Evolutionary conservation across 225 moss, liverwort and hornwort genomes (phyloP), one percentile per base, ranked within the genome.

Genomic region (Climacium dendroides): DNA sequence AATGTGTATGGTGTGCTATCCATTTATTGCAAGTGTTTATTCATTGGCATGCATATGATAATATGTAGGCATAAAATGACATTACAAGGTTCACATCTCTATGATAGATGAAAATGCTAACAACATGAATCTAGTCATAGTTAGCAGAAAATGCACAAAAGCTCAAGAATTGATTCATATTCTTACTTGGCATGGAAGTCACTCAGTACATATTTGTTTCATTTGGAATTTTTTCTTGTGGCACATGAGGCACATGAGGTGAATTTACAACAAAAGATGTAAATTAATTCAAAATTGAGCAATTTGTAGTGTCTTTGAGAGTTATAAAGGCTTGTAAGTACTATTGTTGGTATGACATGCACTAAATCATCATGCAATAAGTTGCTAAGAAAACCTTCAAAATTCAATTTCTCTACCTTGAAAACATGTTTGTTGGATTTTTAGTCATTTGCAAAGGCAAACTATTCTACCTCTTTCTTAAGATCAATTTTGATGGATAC

Each of bases 151-250:
- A 15, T 71, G 16, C 1, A 6, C 9, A 71, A 3, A 26, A 9
- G n/a, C 1, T 16, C 2, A 26, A 43, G 3, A 71, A 28, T 71
- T 43, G 26, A 43, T 26, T 26, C 3, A 26, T 15, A 26, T 28
- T 71, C 5, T 43, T 15, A 28, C 1, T 15, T 71, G 10, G 5
- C 28, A 43, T 28, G 0, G 71, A 28, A 2, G 28, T 16, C 28
- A 45, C 5, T 45, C 15, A 15, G 26, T 28, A 5, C 16, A 10
- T 70, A 8, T 25, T 69, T 25, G 0, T 9, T 41, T 39, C 4
- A 11, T 14, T 0, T 0, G 0, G 1, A 69, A 24, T 69, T 39
- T 24, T 8, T 1, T 25, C 8, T 0, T 25, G 1, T 14, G 3
- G 3, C 3, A 24, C 1, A 24, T 3, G 0, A 0, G 4, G 37